phyloP scores from a whole-genome alignment of 371 early-diverging fungal genomes.

The Dichotomocladium elegans region DNA sequence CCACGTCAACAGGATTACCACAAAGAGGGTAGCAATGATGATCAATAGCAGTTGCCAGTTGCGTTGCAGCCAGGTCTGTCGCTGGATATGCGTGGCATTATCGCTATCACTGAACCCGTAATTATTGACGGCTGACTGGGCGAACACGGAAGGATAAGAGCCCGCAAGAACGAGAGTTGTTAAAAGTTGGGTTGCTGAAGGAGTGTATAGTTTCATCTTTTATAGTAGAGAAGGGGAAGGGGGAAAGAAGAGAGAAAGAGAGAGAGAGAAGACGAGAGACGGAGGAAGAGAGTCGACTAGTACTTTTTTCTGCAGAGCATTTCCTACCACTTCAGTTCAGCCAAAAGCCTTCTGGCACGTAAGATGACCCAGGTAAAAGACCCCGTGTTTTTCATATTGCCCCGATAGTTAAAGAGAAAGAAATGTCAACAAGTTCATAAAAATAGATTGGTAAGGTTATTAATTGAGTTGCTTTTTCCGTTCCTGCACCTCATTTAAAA shows the following conservation, averaged over 20 bases:
- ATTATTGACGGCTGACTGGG: neutral
- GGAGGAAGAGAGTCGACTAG: too few species aligned
- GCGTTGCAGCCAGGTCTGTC: slow-evolving; percentile 12
- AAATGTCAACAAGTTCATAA: neutral
- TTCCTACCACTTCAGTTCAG: too few species aligned
- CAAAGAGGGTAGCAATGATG: slow-evolving; percentile 14
- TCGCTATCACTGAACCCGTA: slow-evolving; percentile 4
- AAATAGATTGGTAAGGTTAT: neutral
- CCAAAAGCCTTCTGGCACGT: too few species aligned
- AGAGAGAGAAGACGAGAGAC: neutral
- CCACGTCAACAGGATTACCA: slow-evolving; percentile 11
- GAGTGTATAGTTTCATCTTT: neutral
- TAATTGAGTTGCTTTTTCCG: neutral
- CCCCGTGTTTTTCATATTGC: too few species aligned
- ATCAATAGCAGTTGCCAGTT: slow-evolving; percentile 13
- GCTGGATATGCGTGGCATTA: neutral
- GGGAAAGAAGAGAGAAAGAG: neutral
- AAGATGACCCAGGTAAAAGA: too few species aligned
- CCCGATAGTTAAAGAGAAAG: too few species aligned
- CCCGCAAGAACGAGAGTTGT: too few species aligned
- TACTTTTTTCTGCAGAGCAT: too few species aligned
- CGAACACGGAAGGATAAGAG: neutral
- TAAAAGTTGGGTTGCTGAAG: too few species aligned
- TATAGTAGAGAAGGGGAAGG: neutral
- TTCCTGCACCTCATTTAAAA: slow-evolving; percentile 36